Conservation (phyloP, 176 grass and related monocot genomes). For the Rhynchospora pubera region DNA sequence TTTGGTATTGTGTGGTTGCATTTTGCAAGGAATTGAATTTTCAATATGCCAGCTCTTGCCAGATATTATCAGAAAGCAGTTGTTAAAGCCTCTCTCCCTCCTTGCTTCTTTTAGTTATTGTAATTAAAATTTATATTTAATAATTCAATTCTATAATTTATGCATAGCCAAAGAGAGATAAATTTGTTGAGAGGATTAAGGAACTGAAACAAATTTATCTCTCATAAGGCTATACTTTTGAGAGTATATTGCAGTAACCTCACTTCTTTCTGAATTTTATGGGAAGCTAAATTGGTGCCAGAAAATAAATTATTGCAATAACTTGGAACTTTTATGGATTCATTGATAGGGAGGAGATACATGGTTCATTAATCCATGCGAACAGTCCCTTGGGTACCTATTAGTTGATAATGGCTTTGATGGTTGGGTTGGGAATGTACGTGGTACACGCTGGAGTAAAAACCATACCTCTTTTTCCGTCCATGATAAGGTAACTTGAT, state of each 20-base stretch:
- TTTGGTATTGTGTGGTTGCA: too few relatives aligned
- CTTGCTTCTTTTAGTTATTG: too few relatives aligned
- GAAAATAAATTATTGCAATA: neutral
- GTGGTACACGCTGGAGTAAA: constrained; percentile 77
- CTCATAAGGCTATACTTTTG: too few relatives aligned
- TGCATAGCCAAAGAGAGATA: too few relatives aligned
- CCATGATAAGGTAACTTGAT: constrained; percentile 98
- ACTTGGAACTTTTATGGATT: neutral
- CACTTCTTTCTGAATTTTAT: neutral
- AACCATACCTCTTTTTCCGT: constrained; percentile 59
- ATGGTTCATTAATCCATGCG: constrained; percentile 72
- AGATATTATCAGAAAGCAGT: too few relatives aligned
- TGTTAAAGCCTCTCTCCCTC: too few relatives aligned
- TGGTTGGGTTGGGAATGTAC: constrained; percentile 94
- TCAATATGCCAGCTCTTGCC: too few relatives aligned
- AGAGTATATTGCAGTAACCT: neutral
- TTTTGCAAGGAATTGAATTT: too few relatives aligned
- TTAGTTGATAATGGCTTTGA: constrained; percentile 95
- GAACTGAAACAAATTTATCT: too few relatives aligned
- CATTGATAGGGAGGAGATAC: constrained; percentile 67
- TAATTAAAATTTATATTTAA: too few relatives aligned
- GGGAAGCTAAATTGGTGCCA: neutral
- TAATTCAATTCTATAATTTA: too few relatives aligned
- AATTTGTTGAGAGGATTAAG: too few relatives aligned
- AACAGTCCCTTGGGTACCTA: constrained; percentile 82